phyloP scores from a whole-genome alignment of 441 rosid species.

The Pelargonium citronellum region DNA sequence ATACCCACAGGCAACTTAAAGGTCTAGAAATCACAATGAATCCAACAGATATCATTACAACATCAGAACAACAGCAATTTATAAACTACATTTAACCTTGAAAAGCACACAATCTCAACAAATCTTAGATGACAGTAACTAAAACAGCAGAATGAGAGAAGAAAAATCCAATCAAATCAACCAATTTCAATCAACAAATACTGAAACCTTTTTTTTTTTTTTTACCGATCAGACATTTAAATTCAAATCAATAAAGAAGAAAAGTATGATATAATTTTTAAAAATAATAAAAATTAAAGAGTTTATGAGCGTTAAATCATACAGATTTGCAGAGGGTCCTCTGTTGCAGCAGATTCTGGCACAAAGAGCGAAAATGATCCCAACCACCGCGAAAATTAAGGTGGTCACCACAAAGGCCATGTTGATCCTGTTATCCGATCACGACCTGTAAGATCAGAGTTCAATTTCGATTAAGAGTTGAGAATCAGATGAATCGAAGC shows the following conservation, averaged over 20 bases:
- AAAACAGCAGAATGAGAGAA: neutral
- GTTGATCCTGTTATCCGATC: conserved; percentile 21
- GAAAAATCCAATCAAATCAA: neutral
- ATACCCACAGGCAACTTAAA: neutral
- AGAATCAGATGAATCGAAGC: neutral
- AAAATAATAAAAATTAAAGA: neutral
- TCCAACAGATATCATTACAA: neutral
- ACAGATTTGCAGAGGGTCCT: conserved; percentile 89
- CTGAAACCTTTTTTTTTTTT: neutral
- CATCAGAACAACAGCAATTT: neutral
- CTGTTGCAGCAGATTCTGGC: conserved; percentile 80
- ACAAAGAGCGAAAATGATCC: conserved; percentile 67
- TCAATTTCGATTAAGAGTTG: no score
- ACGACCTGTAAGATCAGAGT: conserved; percentile 3
- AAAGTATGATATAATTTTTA: neutral
- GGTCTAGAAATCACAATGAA: neutral
- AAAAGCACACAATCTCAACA: neutral
- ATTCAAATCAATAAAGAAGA: neutral
- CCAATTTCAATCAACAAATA: neutral
- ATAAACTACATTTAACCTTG: neutral
- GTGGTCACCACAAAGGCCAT: conserved; percentile 94
- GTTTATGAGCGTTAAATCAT: conserved; percentile 21
- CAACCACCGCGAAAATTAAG: conserved; percentile 66
- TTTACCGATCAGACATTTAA: neutral
- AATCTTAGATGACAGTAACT: neutral